Conservation (phyloP, 805 yeast species). For the Saccharomycopsis fermentans region DNA sequence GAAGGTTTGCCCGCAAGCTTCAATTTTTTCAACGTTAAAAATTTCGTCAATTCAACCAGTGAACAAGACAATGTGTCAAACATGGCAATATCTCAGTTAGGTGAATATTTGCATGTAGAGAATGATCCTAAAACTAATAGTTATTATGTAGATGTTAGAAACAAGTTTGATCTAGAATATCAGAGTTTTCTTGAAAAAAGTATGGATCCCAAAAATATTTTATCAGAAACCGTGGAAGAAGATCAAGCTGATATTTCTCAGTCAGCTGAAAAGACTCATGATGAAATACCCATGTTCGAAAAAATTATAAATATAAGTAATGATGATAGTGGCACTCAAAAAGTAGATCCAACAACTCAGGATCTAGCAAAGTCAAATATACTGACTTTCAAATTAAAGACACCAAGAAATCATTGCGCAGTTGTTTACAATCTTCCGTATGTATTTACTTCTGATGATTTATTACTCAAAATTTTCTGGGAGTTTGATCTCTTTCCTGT, state of each 20-base stretch:
- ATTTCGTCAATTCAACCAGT: not conserved
- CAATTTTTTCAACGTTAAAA: not conserved
- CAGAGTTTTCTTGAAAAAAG: not conserved
- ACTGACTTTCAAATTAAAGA: not conserved
- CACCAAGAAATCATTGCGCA: slow-evolving; percentile 8
- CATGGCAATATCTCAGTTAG: not conserved
- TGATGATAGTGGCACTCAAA: not conserved
- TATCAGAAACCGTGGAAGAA: not conserved
- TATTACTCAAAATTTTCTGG: slow-evolving; percentile 11
- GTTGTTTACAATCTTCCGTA: slow-evolving; percentile 14
- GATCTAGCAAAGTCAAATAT: not conserved
- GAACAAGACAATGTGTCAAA: not conserved
- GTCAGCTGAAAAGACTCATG: not conserved
- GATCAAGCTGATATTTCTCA: not conserved
- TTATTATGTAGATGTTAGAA: not conserved
- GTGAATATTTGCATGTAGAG: not conserved
- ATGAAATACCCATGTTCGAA: not conserved
- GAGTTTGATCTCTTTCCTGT: slow-evolving; percentile 14
- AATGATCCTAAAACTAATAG: not conserved
- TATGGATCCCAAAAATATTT: not conserved
- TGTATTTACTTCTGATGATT: not conserved
- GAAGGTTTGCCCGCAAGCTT: slow-evolving; percentile 1
- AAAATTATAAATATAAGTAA: not conserved
- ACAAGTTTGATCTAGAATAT: not conserved
- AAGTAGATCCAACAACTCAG: not conserved